Conservation (phyloP, 495 filamentous ascomycete species). For the Penicillium turbatum region DNA sequence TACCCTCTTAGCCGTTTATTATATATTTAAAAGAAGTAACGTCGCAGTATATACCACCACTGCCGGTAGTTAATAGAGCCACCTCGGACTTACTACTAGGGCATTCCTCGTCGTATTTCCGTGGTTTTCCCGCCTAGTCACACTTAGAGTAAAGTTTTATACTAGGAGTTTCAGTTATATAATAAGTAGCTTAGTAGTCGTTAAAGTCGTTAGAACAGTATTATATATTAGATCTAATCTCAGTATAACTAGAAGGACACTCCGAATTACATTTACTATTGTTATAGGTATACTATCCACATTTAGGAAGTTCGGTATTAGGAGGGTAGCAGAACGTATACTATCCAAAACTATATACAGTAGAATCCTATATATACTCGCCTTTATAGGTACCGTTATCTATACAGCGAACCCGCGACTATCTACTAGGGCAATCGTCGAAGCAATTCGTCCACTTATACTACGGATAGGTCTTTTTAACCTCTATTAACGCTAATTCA, state of each 20-base stretch:
- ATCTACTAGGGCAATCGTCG: conserved; percentile 3
- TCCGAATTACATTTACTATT: conserved; percentile 6
- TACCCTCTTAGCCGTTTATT: no score
- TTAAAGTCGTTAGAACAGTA: neutral
- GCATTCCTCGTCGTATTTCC: conserved; percentile 4
- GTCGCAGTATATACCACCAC: conserved; percentile 2
- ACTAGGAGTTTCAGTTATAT: conserved; percentile 1
- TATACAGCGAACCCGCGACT: neutral
- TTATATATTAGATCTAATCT: neutral
- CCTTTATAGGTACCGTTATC: neutral
- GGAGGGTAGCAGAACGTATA: conserved; percentile 9
- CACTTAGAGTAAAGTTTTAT: conserved; percentile 5
- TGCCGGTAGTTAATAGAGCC: neutral
- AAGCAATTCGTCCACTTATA: conserved; percentile 9
- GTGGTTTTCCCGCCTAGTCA: conserved; percentile 1
- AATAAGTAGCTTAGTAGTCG: conserved; percentile 9
- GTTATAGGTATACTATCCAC: conserved; percentile 10
- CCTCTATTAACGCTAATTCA: neutral
- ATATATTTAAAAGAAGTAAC: no score
- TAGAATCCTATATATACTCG: conserved; percentile 6
- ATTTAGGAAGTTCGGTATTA: conserved; percentile 1
- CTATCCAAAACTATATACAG: neutral
- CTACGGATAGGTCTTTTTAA: conserved; percentile 1
- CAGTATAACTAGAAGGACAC: neutral
- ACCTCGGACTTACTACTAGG: neutral